Conservation (phyloP, 306 rosid genomes). For the peach (Prunus persica) region DNA sequence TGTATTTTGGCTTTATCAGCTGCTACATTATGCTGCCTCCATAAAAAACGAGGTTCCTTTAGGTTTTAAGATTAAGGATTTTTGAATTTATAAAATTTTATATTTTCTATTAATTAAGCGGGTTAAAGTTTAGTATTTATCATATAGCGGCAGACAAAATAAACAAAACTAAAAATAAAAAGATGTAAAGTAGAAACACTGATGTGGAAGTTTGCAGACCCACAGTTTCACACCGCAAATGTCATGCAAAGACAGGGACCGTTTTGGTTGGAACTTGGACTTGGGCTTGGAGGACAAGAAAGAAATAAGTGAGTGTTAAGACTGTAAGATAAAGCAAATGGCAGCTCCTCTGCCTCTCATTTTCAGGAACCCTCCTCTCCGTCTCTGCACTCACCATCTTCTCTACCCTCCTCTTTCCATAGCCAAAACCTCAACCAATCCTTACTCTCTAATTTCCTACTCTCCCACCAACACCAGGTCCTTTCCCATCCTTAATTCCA, state of each 20-base stretch:
- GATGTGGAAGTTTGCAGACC: background rate
- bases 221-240: background rate
- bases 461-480: slow-evolving; percentile 17
- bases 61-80: no score
- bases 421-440: slow-evolving; percentile 5
- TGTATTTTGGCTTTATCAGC: background rate
- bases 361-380: slow-evolving; percentile 18
- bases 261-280: background rate
- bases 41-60: no score
- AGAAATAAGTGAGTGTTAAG: background rate
- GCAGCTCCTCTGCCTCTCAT: slow-evolving; percentile 45
- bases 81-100: no score
- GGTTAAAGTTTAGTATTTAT: background rate
- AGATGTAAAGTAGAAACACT: background rate
- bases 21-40: no score
- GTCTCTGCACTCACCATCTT: slow-evolving; percentile 1
- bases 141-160: background rate
- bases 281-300: slow-evolving; percentile 13
- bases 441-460: slow-evolving; percentile 20
- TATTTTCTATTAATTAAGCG: background rate
- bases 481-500: slow-evolving; percentile 36
- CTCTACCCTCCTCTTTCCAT: slow-evolving; percentile 11
- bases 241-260: background rate
- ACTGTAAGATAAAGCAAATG: slow-evolving; percentile 37
- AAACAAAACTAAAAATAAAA: background rate